Evolutionary conservation across 192 early-diverging fungal genomes (phyloP), one percentile per base, ranked within the genome.

Genomic region (Kickxella alabastrina): DNA sequence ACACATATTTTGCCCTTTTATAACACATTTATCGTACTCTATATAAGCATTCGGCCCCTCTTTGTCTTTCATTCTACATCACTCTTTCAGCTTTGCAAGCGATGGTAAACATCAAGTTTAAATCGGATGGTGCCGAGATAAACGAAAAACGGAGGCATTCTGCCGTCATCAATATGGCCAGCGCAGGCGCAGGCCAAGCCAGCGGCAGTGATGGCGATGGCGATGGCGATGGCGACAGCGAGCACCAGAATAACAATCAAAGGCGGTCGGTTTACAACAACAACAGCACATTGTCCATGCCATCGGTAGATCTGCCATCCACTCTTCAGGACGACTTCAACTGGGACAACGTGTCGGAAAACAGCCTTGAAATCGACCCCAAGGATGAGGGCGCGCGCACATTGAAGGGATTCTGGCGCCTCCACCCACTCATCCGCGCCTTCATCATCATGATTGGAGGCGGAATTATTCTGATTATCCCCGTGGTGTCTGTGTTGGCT

Each of bases 371-470:
- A 19, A 45, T 24, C n/a, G 54, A 47, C 62, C 48, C 44, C 0
- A 52, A 60, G 4, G 66, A 68, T 41, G 62, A 59, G n/a, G 58
- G 67, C 15, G 57, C 67, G 10, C 50, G 40, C 32, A 42, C 49
- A 26, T 50, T 50, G 23, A 56, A 37, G 10, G 58, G 60, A 17
- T 70, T 77, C 58, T 82, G 80, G 80, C 74, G 77, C 28, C 58
- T 71, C 54, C 80, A 82, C 52, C 79, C 82, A 23, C 52, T 81
- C 10, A 31, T 84, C 29, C 73, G 82, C 6, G 78, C 81, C 26
- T 40, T 82, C 36, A 56, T 68, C 26, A 65, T 82, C 26, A 80
- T 81, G 73, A n/a, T 80, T 0, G 57, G 68, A 6, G 76, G 79
- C 17, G 76, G 79, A 9, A 68, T 76, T 8, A 48, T 84, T 14